Conservation (phyloP, 768 basidiomycete species). For the Boletus rufocinnamomeus region DNA sequence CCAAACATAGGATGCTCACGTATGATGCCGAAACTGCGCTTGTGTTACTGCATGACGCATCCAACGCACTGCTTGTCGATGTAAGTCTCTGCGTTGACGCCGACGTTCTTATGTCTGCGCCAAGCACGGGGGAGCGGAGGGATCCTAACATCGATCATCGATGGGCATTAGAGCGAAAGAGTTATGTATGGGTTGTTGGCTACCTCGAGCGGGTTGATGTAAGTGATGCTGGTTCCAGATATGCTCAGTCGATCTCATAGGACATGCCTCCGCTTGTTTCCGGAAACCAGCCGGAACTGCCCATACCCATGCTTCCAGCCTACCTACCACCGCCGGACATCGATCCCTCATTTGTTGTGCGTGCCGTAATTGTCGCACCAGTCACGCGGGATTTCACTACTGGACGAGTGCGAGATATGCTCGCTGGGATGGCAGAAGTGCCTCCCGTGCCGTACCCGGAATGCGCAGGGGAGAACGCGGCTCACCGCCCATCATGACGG, state of each 20-base stretch:
- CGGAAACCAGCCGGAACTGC: conserved; percentile 38
- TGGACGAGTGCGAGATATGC: conserved; percentile 24
- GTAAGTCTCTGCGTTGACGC: conserved; percentile 51
- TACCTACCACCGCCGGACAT: conserved; percentile 42
- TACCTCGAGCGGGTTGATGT: conserved; percentile 55
- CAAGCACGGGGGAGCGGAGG: conserved; percentile 10
- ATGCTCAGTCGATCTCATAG: conserved; percentile 16
- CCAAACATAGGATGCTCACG: conserved; percentile 49
- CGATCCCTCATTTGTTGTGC: conserved; percentile 49
- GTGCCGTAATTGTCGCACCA: conserved; percentile 52
- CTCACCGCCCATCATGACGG: conserved; percentile 1
- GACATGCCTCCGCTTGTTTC: conserved; percentile 14
- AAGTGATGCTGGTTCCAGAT: conserved; percentile 23
- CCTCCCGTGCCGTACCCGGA: conserved; percentile 25
- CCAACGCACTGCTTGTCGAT: conserved; percentile 58
- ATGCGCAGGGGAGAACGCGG: conserved; percentile 9
- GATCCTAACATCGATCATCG: conserved; percentile 16
- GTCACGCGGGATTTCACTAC: conserved; percentile 47
- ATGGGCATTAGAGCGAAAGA: conserved; percentile 58
- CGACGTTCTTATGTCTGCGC: conserved; percentile 17
- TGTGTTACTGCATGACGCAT: conserved; percentile 50
- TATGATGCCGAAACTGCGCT: conserved; percentile 53
- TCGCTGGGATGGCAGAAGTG: conserved; percentile 24
- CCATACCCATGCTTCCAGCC: conserved; percentile 46
- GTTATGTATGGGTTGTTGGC: conserved; percentile 56